Evolutionary conservation across 2,329 filamentous ascomycete species (phyloP).

Genomic region (Exophiala viscosa): DNA sequence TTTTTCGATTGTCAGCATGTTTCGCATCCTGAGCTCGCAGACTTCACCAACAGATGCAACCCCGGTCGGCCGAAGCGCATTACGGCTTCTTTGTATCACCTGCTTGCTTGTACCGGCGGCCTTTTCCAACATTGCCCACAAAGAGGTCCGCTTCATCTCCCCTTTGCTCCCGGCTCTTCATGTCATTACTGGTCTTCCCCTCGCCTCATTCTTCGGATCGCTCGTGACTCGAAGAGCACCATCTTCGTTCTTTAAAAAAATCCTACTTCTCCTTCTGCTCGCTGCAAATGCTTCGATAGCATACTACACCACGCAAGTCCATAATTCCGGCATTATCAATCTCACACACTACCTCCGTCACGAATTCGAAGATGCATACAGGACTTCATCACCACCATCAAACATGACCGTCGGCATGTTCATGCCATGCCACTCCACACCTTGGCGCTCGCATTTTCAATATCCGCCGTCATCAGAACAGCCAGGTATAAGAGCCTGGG

Average conservation of each 20-base stretch:
- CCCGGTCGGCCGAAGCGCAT: slow-evolving; percentile 21
- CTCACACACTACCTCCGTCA: slow-evolving; percentile 72
- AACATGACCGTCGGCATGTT: slow-evolving; percentile 68
- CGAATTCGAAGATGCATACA: slow-evolving; percentile 62
- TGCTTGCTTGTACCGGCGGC: slow-evolving; percentile 57
- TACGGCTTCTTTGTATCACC: slow-evolving; percentile 56
- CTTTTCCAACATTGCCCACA: slow-evolving; percentile 82
- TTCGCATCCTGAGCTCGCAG: slow-evolving; percentile 38
- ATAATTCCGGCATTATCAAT: slow-evolving; percentile 74
- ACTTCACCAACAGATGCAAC: slow-evolving; percentile 12
- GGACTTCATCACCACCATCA: slow-evolving; percentile 35
- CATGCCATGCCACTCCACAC: slow-evolving; percentile 93
- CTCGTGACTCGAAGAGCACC: slow-evolving; percentile 30
- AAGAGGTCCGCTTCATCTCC: slow-evolving; percentile 96
- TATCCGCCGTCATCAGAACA: slow-evolving; percentile 48
- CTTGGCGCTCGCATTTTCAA: slow-evolving; percentile 85
- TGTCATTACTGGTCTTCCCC: slow-evolving; percentile 67
- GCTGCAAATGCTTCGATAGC: slow-evolving; percentile 67
- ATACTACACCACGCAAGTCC: slow-evolving; percentile 68
- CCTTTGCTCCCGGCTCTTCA: slow-evolving; percentile 85
- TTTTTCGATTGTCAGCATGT: slow-evolving; percentile 66
- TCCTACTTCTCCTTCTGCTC: slow-evolving; percentile 58
- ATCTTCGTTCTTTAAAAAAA: slow-evolving; percentile 44
- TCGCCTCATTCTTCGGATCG: slow-evolving; percentile 38
- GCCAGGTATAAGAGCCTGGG: slow-evolving; percentile 67